These are phyloP conservation scores for Leccinum variabile DNA, from an alignment of 1,284 basidiomycete genomes.

Conservation along the genomic window DNA sequence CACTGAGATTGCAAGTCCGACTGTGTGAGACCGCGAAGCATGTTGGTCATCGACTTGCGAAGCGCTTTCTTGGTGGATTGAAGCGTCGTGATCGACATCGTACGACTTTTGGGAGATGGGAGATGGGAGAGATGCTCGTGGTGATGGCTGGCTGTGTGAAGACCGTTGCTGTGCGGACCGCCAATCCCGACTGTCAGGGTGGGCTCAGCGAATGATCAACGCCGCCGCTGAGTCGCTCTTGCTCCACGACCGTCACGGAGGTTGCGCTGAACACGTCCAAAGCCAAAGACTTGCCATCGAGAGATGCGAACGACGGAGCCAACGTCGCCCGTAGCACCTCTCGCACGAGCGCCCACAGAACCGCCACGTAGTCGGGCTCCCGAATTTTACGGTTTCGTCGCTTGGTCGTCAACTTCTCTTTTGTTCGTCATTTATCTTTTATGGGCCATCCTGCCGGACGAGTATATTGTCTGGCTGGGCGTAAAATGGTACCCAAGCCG, in stretches of 20 bases:
- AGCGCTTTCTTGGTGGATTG: slow-evolving; percentile 51
- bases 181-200: background rate
- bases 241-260: slow-evolving; percentile 22
- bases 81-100: slow-evolving; percentile 35
- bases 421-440: slow-evolving; percentile 70
- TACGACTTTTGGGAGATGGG: background rate
- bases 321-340: slow-evolving; percentile 53
- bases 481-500: slow-evolving; percentile 87
- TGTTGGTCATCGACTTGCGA: slow-evolving; percentile 47
- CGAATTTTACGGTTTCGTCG: slow-evolving; percentile 88
- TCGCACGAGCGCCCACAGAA: slow-evolving; percentile 51
- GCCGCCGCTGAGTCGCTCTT: slow-evolving; percentile 9
- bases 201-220: background rate
- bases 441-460: slow-evolving; percentile 60
- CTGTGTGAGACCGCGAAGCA: slow-evolving; percentile 45
- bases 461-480: slow-evolving; percentile 60
- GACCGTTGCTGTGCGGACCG: background rate
- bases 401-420: slow-evolving; percentile 76
- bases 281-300: too few species aligned
- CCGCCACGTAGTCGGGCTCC: slow-evolving; percentile 58
- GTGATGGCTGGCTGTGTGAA: slow-evolving; percentile 2
- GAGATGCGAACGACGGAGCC: slow-evolving; percentile 29
- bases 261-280: slow-evolving; percentile 19
- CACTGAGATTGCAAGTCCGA: slow-evolving; percentile 59
- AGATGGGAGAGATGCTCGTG: background rate